These are phyloP conservation scores for Verticillium albo-atrum DNA, from an alignment of 2,329 filamentous ascomycete species.

Conservation along the genomic window DNA sequence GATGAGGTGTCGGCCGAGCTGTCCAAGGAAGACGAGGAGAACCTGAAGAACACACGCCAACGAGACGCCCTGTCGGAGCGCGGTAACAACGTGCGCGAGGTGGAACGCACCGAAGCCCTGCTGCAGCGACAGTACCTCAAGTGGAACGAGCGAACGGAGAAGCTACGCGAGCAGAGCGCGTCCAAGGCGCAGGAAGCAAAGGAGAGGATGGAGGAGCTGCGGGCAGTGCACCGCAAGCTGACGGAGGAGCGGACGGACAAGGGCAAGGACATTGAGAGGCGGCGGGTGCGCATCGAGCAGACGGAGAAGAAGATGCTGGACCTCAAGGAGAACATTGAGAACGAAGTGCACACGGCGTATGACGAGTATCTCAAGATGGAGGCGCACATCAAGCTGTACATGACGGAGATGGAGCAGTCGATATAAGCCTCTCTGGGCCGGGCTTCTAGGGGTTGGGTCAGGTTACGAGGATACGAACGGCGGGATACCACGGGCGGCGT, in stretches of 20 bases:
- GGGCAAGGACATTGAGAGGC: constrained; percentile 85
- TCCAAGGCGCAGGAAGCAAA: constrained; percentile 79
- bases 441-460: not conserved
- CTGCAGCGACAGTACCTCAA: constrained; percentile 79
- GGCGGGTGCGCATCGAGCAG: constrained; percentile 92
- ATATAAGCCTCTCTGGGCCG: constrained; percentile 33
- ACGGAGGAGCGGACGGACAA: constrained; percentile 84
- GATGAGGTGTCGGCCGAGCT: constrained; percentile 85
- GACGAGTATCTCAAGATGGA: constrained; percentile 98
- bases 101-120: constrained; percentile 82
- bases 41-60: constrained; percentile 73
- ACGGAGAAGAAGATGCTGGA: constrained; percentile 99
- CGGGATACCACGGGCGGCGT: constrained; percentile 37
- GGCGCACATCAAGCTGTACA: constrained; percentile 93
- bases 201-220: constrained; percentile 84
- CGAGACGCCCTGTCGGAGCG: constrained; percentile 83
- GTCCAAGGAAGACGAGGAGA: constrained; percentile 86
- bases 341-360: constrained; percentile 82
- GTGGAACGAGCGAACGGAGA: constrained; percentile 82
- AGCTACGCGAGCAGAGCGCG: constrained; percentile 73
- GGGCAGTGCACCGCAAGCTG: constrained; percentile 72
- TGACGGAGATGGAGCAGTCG: constrained; percentile 97
- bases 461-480: constrained; percentile 9
- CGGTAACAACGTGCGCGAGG: constrained; percentile 84
- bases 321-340: constrained; percentile 95